Conservation (phyloP, 306 rosid genomes). For the Casuarina equisetifolia region DNA sequence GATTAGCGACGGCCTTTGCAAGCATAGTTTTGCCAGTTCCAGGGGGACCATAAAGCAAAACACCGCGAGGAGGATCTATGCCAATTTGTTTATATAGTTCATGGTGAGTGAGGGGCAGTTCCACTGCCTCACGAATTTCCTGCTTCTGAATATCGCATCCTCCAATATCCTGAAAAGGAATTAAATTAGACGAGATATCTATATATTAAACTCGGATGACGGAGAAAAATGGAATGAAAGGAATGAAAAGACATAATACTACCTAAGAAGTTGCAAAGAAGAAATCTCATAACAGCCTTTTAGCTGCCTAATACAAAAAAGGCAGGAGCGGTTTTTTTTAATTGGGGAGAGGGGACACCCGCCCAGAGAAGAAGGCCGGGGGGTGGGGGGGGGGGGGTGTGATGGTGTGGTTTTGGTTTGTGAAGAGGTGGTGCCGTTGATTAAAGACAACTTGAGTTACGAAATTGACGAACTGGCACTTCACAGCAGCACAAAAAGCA, state of each 20-base stretch:
- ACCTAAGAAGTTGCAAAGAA: background rate
- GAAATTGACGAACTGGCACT: background rate
- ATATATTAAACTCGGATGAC: background rate
- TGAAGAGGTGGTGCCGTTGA: background rate
- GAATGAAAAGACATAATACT: background rate
- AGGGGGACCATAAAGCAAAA: slow-evolving; percentile 94
- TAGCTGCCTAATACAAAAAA: no score
- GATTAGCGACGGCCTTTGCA: slow-evolving; percentile 99
- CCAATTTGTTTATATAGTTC: slow-evolving; percentile 97
- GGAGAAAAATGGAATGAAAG: background rate
- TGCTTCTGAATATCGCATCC: slow-evolving; percentile 99
- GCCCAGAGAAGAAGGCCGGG: no score
- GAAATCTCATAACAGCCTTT: background rate
- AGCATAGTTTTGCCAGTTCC: slow-evolving; percentile 99
- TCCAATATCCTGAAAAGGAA: slow-evolving; percentile 73
- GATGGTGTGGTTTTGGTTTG: no score
- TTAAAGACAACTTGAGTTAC: background rate
- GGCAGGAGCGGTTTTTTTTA: no score
- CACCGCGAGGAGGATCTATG: slow-evolving; percentile 99
- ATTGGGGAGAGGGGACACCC: no score
- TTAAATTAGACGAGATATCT: background rate
- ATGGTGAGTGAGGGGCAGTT: slow-evolving; percentile 95
- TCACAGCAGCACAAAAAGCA: background rate
- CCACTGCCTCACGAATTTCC: slow-evolving; percentile 99
- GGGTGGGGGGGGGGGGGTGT: no score